phyloP scores from a whole-genome alignment of 306 rosid genomes.

The Dalbergia cochinchinensis region DNA sequence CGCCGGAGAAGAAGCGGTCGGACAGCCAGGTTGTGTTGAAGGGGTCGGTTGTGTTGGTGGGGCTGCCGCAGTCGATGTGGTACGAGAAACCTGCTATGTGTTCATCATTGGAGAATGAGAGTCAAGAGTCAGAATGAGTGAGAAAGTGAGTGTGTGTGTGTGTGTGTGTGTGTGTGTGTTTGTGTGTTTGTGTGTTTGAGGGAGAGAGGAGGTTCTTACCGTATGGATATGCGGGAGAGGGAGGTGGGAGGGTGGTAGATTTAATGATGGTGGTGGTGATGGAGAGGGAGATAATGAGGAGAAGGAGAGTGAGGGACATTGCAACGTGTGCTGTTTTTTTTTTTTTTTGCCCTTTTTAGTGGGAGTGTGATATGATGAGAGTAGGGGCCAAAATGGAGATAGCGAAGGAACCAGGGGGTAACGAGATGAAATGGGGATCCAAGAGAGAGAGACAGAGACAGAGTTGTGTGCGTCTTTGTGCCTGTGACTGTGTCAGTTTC shows the following conservation, averaged over 20 bases:
- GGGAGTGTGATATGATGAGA: neutral
- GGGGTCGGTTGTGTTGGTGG: conserved; percentile 65
- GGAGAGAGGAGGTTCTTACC: conserved; percentile 43
- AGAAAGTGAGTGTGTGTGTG: neutral
- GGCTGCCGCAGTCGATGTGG: conserved; percentile 84
- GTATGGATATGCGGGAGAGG: conserved; percentile 49
- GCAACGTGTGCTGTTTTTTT: neutral
- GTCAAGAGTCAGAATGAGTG: conserved; percentile 37
- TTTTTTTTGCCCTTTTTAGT: neutral
- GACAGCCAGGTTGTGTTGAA: conserved; percentile 79
- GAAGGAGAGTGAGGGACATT: conserved; percentile 37
- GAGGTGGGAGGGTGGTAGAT: conserved; percentile 30
- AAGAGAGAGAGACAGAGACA: neutral
- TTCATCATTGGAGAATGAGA: neutral
- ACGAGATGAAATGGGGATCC: too few relatives aligned
- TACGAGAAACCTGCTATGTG: conserved; percentile 62
- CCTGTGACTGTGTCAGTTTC: too few relatives aligned
- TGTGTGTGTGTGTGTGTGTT: neutral
- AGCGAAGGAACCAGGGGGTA: too few relatives aligned
- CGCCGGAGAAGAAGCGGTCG: conserved; percentile 90
- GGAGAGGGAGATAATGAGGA: neutral
- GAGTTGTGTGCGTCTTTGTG: neutral
- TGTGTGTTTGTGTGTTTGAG: too few relatives aligned
- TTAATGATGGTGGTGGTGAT: neutral
- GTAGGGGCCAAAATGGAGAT: conserved; percentile 5